These are phyloP conservation scores for Hsuehochloa calcarea DNA, from an alignment of 176 grass and related monocot species.

Conservation along the genomic window DNA sequence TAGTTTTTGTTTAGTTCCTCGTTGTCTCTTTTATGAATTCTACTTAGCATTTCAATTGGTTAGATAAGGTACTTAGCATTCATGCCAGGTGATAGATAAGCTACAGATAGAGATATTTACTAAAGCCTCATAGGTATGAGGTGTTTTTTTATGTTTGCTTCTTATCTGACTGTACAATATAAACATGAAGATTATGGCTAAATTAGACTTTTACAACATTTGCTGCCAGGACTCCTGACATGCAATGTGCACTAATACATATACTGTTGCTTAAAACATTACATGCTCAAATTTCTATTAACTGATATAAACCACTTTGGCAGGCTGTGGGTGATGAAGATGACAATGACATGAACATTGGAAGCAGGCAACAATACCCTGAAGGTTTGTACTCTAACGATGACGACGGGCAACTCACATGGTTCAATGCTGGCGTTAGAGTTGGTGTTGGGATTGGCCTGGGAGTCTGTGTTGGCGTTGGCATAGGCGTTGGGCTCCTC, in stretches of 20 bases:
- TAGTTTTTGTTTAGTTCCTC: conserved; percentile 3
- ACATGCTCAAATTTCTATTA: neutral
- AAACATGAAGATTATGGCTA: neutral
- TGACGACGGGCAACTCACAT: conserved; percentile 72
- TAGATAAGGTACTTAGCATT: neutral
- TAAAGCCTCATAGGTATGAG: neutral
- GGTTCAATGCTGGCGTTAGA: conserved; percentile 95
- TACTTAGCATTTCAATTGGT: neutral
- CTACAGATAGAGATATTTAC: neutral
- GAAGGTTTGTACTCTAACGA: conserved; percentile 67
- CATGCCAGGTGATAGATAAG: neutral
- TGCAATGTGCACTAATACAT: neutral
- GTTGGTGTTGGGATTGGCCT: conserved; percentile 88
- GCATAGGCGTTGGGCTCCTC: conserved; percentile 90
- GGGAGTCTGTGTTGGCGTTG: conserved; percentile 88
- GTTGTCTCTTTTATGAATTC: neutral
- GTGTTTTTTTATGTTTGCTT: neutral
- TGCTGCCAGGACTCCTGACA: neutral
- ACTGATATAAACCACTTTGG: conserved; percentile 12
- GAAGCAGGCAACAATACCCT: conserved; percentile 56
- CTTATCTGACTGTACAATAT: neutral
- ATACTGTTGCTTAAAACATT: neutral
- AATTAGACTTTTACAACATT: neutral
- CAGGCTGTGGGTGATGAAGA: conserved; percentile 47
- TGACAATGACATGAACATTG: conserved; percentile 30